Evolutionary conservation across 192 early-diverging fungal genomes (phyloP).

Genomic region (Backusella psychrophila): DNA sequence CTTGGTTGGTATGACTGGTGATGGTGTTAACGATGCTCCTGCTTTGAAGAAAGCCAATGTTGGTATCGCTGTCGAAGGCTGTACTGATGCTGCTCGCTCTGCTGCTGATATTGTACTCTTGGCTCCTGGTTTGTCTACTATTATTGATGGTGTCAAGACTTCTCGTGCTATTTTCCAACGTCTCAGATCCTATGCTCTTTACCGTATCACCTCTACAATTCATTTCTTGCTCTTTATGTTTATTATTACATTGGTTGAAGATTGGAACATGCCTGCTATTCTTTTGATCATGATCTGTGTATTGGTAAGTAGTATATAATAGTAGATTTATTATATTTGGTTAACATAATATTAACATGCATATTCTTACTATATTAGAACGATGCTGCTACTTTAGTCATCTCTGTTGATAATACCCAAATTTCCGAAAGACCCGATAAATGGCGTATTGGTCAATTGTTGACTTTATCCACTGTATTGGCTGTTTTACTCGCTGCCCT

Average conservation of each 20-base stretch:
- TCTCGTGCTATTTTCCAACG: conserved; percentile 91
- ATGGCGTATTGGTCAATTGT: conserved; percentile 88
- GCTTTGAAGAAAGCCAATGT: conserved; percentile 96
- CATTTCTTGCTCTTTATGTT: conserved; percentile 96
- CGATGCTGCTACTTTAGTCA: conserved; percentile 87
- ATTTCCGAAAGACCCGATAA: conserved; percentile 88
- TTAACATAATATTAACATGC: neutral
- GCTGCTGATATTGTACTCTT: conserved; percentile 92
- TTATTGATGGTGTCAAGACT: conserved; percentile 83
- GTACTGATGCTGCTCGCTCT: conserved; percentile 89
- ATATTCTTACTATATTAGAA: conserved; percentile 40
- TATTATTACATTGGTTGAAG: conserved; percentile 74
- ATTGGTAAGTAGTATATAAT: conserved; percentile 39
- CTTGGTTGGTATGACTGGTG: conserved; percentile 91
- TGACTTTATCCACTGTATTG: conserved; percentile 77
- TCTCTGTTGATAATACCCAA: conserved; percentile 88
- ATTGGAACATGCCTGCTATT: conserved; percentile 79
- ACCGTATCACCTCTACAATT: conserved; percentile 93
- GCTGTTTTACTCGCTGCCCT: conserved; percentile 73
- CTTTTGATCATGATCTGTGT: conserved; percentile 86
- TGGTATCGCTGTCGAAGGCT: conserved; percentile 89
- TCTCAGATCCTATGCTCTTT: conserved; percentile 84
- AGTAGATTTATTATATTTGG: neutral
- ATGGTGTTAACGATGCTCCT: conserved; percentile 95
- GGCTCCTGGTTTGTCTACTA: conserved; percentile 82